These are phyloP conservation scores for Colletotrichum sp. DNA, from an alignment of 2,329 filamentous ascomycete species.

Conservation along the genomic window DNA sequence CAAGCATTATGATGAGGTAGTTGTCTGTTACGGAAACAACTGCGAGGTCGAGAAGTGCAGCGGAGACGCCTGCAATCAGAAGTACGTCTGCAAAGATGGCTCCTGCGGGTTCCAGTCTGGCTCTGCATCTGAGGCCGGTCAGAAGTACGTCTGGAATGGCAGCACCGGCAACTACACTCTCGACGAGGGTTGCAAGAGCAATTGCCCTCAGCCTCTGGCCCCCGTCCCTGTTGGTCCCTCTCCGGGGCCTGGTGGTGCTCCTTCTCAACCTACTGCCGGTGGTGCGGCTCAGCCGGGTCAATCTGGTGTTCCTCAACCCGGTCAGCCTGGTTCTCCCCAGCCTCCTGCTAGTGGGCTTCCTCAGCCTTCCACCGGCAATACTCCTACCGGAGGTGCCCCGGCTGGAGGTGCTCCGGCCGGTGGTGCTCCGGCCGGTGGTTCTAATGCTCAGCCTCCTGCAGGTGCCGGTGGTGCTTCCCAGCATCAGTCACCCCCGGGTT, in stretches of 20 bases:
- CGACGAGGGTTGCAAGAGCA: background rate
- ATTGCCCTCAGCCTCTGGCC: background rate
- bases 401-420: background rate
- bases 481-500: background rate
- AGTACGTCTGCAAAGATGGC: constrained; percentile 24
- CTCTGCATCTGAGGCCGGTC: constrained; percentile 23
- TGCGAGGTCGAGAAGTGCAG: constrained; percentile 34
- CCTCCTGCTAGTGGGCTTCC: too few species aligned
- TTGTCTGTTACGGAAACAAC: constrained; percentile 8
- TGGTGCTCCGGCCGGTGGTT: background rate
- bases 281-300: background rate
- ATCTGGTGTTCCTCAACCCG: background rate
- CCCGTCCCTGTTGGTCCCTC: background rate
- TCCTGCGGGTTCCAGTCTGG: constrained; percentile 26
- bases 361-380: too few species aligned
- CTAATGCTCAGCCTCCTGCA: background rate
- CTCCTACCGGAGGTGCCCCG: too few species aligned
- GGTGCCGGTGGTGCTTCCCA: background rate
- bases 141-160: constrained; percentile 24
- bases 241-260: background rate
- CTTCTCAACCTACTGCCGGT: background rate
- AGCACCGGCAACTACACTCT: background rate
- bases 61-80: constrained; percentile 28
- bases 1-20: background rate
- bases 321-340: too few species aligned